A percentile compares a stretch with the other conserved stretches of the same genome.
phyloP scores from a whole-genome alignment of 1,139 yeast genomes.

The Yamadazyma membranifaciens region DNA sequence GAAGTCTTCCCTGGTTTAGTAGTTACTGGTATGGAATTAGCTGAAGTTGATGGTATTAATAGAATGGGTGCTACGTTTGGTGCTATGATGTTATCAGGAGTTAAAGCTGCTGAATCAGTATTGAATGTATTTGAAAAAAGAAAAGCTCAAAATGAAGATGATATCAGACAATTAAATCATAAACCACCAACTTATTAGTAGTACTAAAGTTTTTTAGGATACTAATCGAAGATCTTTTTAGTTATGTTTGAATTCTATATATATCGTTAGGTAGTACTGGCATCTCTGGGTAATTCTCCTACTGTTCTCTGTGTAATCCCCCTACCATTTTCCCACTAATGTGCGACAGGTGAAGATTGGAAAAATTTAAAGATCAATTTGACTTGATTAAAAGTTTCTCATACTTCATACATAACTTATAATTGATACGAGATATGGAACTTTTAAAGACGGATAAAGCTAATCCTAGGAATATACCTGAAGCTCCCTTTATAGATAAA shows the following conservation, averaged over 20 bases:
- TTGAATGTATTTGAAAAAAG: slow-evolving; percentile 51
- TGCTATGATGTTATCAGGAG: slow-evolving; percentile 77
- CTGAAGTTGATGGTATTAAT: slow-evolving; percentile 74
- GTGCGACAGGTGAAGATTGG: too few species aligned
- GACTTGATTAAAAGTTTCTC: too few species aligned
- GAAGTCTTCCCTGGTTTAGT: slow-evolving; percentile 71
- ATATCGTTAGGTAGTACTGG: too few species aligned
- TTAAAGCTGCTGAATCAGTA: slow-evolving; percentile 69
- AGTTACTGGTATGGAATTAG: slow-evolving; percentile 79
- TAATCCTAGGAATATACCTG: slow-evolving; percentile 94
- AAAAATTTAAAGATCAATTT: too few species aligned
- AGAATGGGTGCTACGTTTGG: slow-evolving; percentile 88
- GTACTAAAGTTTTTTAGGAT: too few species aligned
- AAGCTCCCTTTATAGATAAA: slow-evolving; percentile 89
- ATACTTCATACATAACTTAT: too few species aligned
- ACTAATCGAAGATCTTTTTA: too few species aligned
- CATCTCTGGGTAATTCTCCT: too few species aligned
- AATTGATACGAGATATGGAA: slow-evolving; percentile 3
- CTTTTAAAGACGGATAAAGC: slow-evolving; percentile 46
- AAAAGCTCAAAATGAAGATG: slow-evolving; percentile 36
- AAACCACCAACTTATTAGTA: not conserved
- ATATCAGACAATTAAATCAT: slow-evolving; percentile 11
- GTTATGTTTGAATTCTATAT: too few species aligned
- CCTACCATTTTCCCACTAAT: too few species aligned
- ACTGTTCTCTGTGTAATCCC: too few species aligned